Evolutionary conservation across 2,329 filamentous ascomycete genomes (phyloP), one percentile per base, ranked within the genome.

Genomic region (Hymenoscyphus fructigenus): DNA sequence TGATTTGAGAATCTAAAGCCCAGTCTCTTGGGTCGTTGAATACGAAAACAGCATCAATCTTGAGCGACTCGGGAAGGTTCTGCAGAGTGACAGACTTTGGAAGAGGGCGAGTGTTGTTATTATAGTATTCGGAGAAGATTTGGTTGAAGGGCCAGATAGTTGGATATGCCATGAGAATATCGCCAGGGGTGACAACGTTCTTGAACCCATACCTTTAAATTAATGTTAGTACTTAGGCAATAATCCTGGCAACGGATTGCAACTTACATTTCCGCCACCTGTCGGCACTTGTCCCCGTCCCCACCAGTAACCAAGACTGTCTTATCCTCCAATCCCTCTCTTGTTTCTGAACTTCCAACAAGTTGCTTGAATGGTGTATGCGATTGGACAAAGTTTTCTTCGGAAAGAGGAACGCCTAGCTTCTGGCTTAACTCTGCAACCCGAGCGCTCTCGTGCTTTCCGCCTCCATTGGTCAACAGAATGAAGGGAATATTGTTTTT

Each of bases 1-100:
- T 90, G 71, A 97, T 80, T 75, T 96, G 91, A 2, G 88, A 87
- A 76, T 97, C 94, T 14, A 97, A 84, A 0, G 91, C 93, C 94
- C 94, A 98, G 80, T 98, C 94, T 62, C 94, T 86, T 3, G 94
- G 93, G 77, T 97, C 94, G 76, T 96, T 96, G 83, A 93, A 97
- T 6, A 97, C 90, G 73, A 98, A 90, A 32, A 98, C 87, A 32
- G 93, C 93, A 74, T 96, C 92, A 70, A 99, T 90, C 71, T 92
- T 93, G 58, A 94, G 83, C 10, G 82, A 78, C 10, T 79, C 74
- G 0, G 63, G 47, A 20, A 81, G 83, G 15, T 80, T 79, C 0
- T 77, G 76, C 0, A 79, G 80, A 44, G 84, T 77, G 74, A 68
- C 73, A 70, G 28, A 77, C 71, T 32, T 79, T 65, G 88, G 88